Base-by-base conservation (phyloP, 202 grass and related monocot species). In the Setaria italica region DNA sequence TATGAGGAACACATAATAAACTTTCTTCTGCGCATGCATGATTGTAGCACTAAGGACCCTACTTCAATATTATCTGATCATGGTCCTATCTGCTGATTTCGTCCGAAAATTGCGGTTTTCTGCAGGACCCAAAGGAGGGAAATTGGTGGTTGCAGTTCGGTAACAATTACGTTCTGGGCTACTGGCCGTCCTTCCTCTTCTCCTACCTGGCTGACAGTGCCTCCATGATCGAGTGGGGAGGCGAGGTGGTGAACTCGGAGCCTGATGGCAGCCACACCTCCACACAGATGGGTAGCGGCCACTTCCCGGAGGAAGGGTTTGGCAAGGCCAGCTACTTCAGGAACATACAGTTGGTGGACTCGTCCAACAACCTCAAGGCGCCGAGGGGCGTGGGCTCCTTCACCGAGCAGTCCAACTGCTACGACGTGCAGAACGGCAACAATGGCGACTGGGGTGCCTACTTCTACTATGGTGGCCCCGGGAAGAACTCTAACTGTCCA, bases 171-270 rank as follows among this genome's bases (percentile, higher is more conserved):
- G 89, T 93, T 13, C 35, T 97, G 58, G 95, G 90, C 45, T 97
- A 97, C 80, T 97, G 95, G 95, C 95, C 92, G 37, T 91, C 95
- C 0, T 94, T 97, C 81, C 82, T 97, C 67, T 97, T 97, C 76
- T 95, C 90, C 45, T 90, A 97, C 78, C 73, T 97, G 53, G 82
- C 90, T 0, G 92, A 95, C 62, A 93, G 89, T 74, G 89, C 90
- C 54, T 93, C 95, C 58, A 93, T 97, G 95, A 91, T 97, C 39
- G 88, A 97, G 82, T 97, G 95, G 95, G 92, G 95, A 9, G 92
- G 95, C 11, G 95, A 97, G 83, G 95, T 97, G 47, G 92, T 94
- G 77, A 94, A 97, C 86, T 90, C 88, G 1, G 86, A 94, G 77
- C 82, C 92, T 0, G 94, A 94, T 4, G 94, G 94, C 29, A 88